A percentile compares a stretch with the other conserved stretches of the same genome.
Evolutionary conservation across 164 flowering plant genomes (phyloP).

Genomic region (Euptelea pleiosperma): DNA sequence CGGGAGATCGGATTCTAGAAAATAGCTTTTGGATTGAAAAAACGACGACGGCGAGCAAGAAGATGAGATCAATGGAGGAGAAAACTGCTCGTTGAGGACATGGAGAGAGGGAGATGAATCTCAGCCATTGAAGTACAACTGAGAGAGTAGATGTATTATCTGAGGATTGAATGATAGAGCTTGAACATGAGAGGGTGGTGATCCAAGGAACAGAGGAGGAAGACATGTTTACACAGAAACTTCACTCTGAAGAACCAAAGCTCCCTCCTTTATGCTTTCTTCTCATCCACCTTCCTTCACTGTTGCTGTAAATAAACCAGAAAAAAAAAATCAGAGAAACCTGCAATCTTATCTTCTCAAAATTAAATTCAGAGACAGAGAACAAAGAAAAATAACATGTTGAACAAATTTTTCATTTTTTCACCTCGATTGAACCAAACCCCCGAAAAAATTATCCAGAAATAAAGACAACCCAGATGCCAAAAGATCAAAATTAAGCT

Average conservation of each 20-base stretch:
- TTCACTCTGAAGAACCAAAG: not conserved
- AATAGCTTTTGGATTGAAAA: conserved; percentile 42
- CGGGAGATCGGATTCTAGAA: conserved; percentile 26
- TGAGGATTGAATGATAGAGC: not conserved
- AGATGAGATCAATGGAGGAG: conserved; percentile 46
- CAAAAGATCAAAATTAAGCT: not conserved
- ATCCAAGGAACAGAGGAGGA: conserved; percentile 9
- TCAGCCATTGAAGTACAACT: conserved; percentile 3
- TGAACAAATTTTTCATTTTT: not conserved
- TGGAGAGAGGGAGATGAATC: conserved; percentile 74
- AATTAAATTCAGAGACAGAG: not conserved
- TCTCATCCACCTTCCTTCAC: not conserved
- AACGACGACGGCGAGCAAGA: conserved; percentile 40
- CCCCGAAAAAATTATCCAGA: no score
- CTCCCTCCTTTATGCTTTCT: not conserved
- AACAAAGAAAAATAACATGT: not conserved
- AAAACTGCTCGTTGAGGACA: conserved; percentile 72
- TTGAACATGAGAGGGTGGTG: conserved; percentile 14
- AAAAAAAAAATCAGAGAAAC: not conserved
- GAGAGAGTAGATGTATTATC: not conserved
- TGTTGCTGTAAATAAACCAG: no score
- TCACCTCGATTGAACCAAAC: conserved; percentile 1
- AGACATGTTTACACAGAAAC: conserved; percentile 21
- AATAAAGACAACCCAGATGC: not conserved
- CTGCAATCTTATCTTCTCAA: no score